Conservation (phyloP, 345 rosid genomes). For the Combretum micranthum region DNA sequence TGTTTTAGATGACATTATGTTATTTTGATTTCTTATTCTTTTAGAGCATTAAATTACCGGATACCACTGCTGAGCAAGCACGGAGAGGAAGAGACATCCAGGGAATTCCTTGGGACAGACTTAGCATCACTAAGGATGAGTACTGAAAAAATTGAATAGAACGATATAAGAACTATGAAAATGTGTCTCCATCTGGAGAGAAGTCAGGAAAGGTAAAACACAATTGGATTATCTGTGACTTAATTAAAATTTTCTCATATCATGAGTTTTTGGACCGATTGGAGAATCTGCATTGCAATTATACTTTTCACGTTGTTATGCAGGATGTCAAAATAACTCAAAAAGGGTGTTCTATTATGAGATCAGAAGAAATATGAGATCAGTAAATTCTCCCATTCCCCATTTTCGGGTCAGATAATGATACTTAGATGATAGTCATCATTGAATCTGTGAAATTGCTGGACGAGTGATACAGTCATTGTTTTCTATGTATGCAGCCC, state of each 20-base stretch:
- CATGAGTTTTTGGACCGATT: neutral
- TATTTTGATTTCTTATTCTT: no score
- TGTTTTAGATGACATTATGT: no score
- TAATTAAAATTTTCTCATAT: neutral
- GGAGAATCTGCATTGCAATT: neutral
- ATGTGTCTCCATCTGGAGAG: conserved; percentile 62
- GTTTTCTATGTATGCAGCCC: no score
- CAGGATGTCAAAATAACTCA: conserved; percentile 45
- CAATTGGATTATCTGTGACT: neutral
- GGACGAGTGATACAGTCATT: no score
- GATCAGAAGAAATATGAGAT: conserved; percentile 58
- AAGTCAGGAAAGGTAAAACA: conserved; percentile 49
- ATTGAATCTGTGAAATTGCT: no score
- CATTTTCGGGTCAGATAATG: conserved; percentile 56
- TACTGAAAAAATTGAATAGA: conserved; percentile 84
- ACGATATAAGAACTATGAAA: conserved; percentile 95
- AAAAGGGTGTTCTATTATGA: conserved; percentile 47
- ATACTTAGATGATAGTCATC: no score
- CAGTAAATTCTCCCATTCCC: conserved; percentile 63
- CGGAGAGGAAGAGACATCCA: conserved; percentile 93
- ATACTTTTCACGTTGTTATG: conserved; percentile 1
- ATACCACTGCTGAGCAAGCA: no score
- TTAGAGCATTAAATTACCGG: no score
- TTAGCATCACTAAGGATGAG: conserved; percentile 69
- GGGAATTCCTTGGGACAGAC: conserved; percentile 96